Conservation (phyloP, 805 yeast species). For the Jamesozyma rosinii region DNA sequence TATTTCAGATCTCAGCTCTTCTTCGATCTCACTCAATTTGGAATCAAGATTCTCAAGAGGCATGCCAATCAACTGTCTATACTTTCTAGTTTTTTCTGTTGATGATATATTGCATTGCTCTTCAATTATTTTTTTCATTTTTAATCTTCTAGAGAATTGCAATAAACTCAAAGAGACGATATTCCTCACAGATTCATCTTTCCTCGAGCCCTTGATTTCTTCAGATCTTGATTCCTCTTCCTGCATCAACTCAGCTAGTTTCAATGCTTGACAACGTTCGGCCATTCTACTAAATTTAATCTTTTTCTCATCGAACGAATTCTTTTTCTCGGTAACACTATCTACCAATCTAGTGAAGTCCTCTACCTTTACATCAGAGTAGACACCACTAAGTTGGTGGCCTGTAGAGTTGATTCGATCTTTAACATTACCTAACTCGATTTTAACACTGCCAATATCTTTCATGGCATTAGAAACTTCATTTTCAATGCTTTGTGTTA, state of each 20-base stretch:
- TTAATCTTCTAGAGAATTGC: slow-evolving; percentile 41
- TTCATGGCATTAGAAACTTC: neutral
- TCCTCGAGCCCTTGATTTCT: neutral
- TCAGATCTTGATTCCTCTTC: slow-evolving; percentile 35
- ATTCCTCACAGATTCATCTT: slow-evolving; percentile 16
- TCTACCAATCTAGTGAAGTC: neutral
- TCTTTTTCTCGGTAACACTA: neutral
- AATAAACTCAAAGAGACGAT: slow-evolving; percentile 39
- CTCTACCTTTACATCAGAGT: neutral
- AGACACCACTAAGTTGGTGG: neutral
- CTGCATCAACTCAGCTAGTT: slow-evolving; percentile 49
- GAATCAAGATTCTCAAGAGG: slow-evolving; percentile 72
- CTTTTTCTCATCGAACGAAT: neutral
- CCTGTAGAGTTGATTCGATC: neutral
- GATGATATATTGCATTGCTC: slow-evolving; percentile 37
- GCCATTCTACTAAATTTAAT: slow-evolving; percentile 22
- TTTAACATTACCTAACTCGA: neutral
- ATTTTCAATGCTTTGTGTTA: slow-evolving; percentile 1
- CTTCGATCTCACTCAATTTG: slow-evolving; percentile 69
- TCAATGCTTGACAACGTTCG: slow-evolving; percentile 58
- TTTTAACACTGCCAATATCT: neutral
- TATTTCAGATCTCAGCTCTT: slow-evolving; percentile 30
- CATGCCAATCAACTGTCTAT: slow-evolving; percentile 71
- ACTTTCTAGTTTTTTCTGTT: slow-evolving; percentile 58
- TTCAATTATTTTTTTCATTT: slow-evolving; percentile 42